Conservation (phyloP, 2,329 filamentous ascomycete genomes). For the Hypoxylon sp. region DNA sequence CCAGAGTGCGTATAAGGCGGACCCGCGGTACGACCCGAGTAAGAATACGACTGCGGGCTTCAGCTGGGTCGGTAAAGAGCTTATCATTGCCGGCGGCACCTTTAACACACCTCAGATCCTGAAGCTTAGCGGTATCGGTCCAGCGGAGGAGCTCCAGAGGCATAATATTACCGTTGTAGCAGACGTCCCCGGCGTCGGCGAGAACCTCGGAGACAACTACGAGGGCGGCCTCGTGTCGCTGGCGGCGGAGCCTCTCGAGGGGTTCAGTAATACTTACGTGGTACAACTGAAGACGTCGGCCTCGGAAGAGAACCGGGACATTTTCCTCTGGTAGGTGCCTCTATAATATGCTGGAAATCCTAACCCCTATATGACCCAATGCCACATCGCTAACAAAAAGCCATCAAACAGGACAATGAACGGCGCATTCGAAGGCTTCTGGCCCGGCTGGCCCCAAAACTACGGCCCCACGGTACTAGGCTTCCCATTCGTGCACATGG, state of each 20-base stretch:
- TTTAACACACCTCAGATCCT: slow-evolving; percentile 65
- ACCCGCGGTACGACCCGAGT: slow-evolving; percentile 36
- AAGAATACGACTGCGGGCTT: slow-evolving; percentile 50
- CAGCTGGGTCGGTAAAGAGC: slow-evolving; percentile 56
- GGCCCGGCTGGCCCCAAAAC: slow-evolving; percentile 34
- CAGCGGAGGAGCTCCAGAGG: slow-evolving; percentile 52
- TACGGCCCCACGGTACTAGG: slow-evolving; percentile 47
- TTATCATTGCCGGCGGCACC: slow-evolving; percentile 62
- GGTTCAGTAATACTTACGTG: slow-evolving; percentile 31
- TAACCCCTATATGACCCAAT: background rate
- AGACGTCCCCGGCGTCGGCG: slow-evolving; percentile 67
- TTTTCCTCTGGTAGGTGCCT: slow-evolving; percentile 32
- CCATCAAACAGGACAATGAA: slow-evolving; percentile 28
- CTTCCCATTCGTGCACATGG: slow-evolving; percentile 63
- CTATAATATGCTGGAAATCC: background rate
- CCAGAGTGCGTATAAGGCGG: slow-evolving; percentile 41
- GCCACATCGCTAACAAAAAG: background rate
- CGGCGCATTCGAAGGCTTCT: slow-evolving; percentile 41
- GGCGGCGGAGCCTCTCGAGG: slow-evolving; percentile 32
- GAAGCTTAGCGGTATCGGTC: slow-evolving; percentile 59
- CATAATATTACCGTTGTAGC: slow-evolving; percentile 57
- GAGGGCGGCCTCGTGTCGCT: slow-evolving; percentile 56
- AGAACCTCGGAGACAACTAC: slow-evolving; percentile 67
- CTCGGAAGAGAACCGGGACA: slow-evolving; percentile 34
- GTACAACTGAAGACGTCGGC: slow-evolving; percentile 42